Evolutionary conservation across 2,329 filamentous ascomycete species (phyloP).

Genomic region (Stagonosporopsis cucurbitacearum): DNA sequence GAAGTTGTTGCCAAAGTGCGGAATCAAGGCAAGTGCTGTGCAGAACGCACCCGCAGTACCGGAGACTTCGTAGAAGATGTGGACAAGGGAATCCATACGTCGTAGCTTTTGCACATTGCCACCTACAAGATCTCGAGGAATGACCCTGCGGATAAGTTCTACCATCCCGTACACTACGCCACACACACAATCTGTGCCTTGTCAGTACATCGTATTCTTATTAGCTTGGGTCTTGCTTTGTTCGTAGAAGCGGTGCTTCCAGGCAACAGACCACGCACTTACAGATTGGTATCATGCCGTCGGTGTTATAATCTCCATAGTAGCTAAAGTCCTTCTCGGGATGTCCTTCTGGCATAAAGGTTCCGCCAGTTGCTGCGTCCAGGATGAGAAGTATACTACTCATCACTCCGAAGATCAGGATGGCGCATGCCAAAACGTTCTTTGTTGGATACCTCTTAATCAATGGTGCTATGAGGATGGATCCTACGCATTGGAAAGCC

Average conservation of each 20-base stretch:
- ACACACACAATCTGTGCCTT: conserved; percentile 28
- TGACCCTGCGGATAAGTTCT: conserved; percentile 59
- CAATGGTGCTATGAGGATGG: conserved; percentile 59
- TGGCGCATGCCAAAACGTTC: conserved; percentile 53
- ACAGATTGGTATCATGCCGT: conserved; percentile 59
- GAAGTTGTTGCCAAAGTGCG: conserved; percentile 59
- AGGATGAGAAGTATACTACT: conserved; percentile 58
- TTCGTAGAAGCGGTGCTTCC: background rate
- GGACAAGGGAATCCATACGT: conserved; percentile 55
- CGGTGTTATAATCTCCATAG: conserved; percentile 58
- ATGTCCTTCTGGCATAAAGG: conserved; percentile 47
- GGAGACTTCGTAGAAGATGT: conserved; percentile 58
- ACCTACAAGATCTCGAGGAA: conserved; percentile 60
- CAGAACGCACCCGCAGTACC: conserved; percentile 57
- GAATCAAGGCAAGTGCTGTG: conserved; percentile 59
- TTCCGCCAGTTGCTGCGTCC: conserved; percentile 58
- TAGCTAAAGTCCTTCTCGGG: conserved; percentile 51
- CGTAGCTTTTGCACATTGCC: conserved; percentile 59
- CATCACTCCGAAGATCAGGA: conserved; percentile 56
- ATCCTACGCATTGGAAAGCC: conserved; percentile 59
- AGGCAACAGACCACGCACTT: conserved; percentile 10
- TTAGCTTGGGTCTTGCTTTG: background rate
- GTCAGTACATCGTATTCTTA: conserved; percentile 15
- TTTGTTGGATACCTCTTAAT: conserved; percentile 58
- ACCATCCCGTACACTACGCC: conserved; percentile 55